Conservation (phyloP, 169 alveolate genomes). For the Hepatocystis sp. region DNA sequence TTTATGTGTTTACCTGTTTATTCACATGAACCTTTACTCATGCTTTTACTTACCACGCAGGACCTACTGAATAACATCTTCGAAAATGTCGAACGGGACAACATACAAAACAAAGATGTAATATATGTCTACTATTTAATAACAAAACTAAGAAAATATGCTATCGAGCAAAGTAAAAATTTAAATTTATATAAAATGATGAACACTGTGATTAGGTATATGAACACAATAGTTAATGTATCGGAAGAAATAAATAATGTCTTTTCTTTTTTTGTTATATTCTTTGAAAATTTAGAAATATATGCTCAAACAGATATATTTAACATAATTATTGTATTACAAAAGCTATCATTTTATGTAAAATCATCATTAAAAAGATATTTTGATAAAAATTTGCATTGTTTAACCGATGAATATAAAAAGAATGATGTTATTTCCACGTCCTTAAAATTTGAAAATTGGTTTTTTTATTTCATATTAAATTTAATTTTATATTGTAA, state of each 20-base stretch:
- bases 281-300: constrained; percentile 64
- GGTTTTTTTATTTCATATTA: constrained; percentile 59
- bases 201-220: constrained; percentile 60
- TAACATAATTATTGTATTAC: constrained; percentile 53
- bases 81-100: constrained; percentile 50
- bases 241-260: constrained; percentile 60
- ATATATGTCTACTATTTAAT: constrained; percentile 56
- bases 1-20: not conserved
- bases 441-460: constrained; percentile 54
- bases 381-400: constrained; percentile 6
- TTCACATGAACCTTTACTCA: not conserved
- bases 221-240: constrained; percentile 42
- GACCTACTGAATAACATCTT: constrained; percentile 39
- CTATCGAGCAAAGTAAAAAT: constrained; percentile 17
- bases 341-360: constrained; percentile 45
- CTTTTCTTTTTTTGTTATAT: constrained; percentile 60
- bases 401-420: not conserved
- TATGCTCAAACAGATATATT: constrained; percentile 63
- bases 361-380: constrained; percentile 15
- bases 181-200: constrained; percentile 60
- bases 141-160: constrained; percentile 47
- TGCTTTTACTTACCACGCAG: constrained; percentile 13
- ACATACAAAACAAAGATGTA: constrained; percentile 9
- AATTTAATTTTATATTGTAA: constrained; percentile 57
- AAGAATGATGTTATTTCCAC: not conserved